Base-by-base conservation (phyloP, 2,329 filamentous ascomycete species). In the Onygenales sp. region DNA sequence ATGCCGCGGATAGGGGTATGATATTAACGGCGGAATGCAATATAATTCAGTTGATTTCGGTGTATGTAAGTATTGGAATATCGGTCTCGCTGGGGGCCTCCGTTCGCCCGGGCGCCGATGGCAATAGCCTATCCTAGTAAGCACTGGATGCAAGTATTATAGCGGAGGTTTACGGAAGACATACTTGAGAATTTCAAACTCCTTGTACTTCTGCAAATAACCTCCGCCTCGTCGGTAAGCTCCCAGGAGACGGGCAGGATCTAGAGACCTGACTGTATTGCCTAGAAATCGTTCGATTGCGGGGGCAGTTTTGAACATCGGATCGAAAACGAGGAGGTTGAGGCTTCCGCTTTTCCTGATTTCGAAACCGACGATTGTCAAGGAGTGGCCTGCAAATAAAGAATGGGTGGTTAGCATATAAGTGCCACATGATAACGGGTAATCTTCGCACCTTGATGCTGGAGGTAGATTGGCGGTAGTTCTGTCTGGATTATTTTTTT, bases 301-400 rank as follows among this genome's bases (percentile, higher is more conserved):
- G 2, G 76, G 74, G 0, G 85, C 80, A 45, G 90, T 86, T 52
- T 80, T 83, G 66, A 88, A 89, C 72, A 87, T 86, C 1, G 92
- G 90, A 65, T 97, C 91, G 65, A 95, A 95, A 10, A 95, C 87
- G 0, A 97, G 75, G 14, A 97, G 73, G 60, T 87, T 86, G 50
- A 77, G 73, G 14, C 75, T 73, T 31, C 87, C 86, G 55, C 85
- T 78, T 36, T 71, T 74, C 32, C 78, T 80, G 59, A 80, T 81
- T 69, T 96, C 90, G 31, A 95, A 77, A 0, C 92, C 92, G 52
- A 97, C 77, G 50, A 97, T 89, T 0, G 89, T 95, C 74, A 95
- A 77, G 1, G 91, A 96, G 67, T 97, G 92, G 2, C 90, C 89
- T 78, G 31, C 14, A 6, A 27, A 41, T 5, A 10, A 21, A 27